Base-by-base conservation (phyloP, 164 flowering plant genomes). In the Tetracentron sinense region DNA sequence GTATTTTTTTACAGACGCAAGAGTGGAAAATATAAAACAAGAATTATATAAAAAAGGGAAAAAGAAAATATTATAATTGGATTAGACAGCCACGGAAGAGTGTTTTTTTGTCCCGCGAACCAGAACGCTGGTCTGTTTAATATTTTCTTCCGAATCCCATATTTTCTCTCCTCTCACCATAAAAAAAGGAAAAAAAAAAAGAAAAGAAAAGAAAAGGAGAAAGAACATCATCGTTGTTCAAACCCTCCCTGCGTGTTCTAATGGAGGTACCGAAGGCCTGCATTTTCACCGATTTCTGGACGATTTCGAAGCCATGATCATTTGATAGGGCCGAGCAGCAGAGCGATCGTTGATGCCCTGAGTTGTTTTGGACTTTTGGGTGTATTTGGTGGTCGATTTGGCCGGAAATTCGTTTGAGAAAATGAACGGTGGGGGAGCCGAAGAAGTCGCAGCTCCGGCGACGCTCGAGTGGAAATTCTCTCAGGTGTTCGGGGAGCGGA, bases 381-480 rank as follows among this genome's bases (percentile, higher is more conserved):
- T 71, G 61, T 73, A 78, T 69, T 69, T 73, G 65, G 77, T 58
- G 38, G 31, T 51, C 55, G 63, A 61, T 66, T 71, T 58, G 59
- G 63, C 33, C 60, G 68, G 67, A 38, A 26, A 53, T 56, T 31
- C 14, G 29, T 4, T 52, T 1, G 46, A 63, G 58, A 66, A n/a
- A 50, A 67, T 81, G 88, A 77, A 74, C 76, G 85, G 78, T 60
- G 82, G 77, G 38, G 80, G 74, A 55, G 75, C 65, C 23, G 75
- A 54, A 21, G 83, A 44, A 19, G 74, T 30, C 16, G 74, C 64
- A 51, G 50, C 71, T 49, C 58, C 72, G 57, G 62, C 42, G 61
- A 76, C 80, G 56, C 78, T 84, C 46, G 89, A 86, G 55, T 86
- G 92, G 92, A 86, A 80, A 73, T 86, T 84, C 80, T 82, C 91